Conservation (phyloP, 2,329 filamentous ascomycete genomes). For the Orbilia javanica region DNA sequence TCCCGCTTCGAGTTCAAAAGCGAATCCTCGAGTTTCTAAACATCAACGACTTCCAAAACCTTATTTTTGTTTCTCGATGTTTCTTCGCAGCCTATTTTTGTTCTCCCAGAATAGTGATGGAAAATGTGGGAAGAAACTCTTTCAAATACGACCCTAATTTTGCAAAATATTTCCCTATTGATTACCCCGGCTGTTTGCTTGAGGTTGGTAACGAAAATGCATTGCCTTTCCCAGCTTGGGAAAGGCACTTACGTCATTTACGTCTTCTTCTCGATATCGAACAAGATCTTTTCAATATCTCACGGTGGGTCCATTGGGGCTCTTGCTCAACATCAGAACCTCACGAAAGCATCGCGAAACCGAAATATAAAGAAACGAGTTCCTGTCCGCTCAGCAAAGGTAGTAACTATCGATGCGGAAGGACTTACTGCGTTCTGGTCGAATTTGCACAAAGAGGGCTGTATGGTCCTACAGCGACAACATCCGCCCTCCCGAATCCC, state of each 20-base stretch:
- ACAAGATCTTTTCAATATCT: constrained; percentile 23
- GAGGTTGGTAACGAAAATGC: constrained; percentile 7
- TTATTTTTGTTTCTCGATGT: background rate
- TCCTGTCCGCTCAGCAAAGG: constrained; percentile 6
- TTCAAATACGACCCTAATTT: constrained; percentile 32
- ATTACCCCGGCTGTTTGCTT: constrained; percentile 12
- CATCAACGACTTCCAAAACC: constrained; percentile 3
- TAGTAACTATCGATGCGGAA: constrained; percentile 5
- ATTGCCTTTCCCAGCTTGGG: constrained; percentile 17
- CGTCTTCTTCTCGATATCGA: constrained; percentile 16
- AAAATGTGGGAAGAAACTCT: constrained; percentile 10
- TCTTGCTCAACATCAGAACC: background rate
- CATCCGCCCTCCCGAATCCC: background rate
- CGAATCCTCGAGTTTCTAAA: background rate
- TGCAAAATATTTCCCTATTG: constrained; percentile 34
- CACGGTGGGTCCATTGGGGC: constrained; percentile 20
- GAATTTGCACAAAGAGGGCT: constrained; percentile 24
- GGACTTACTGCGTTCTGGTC: constrained; percentile 28
- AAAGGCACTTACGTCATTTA: constrained; percentile 12
- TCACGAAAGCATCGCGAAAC: background rate
- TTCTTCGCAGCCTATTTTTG: background rate
- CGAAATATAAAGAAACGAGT: background rate
- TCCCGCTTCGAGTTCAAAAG: background rate
- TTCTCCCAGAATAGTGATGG: background rate
- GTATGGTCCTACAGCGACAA: background rate